These are phyloP conservation scores for Fomes fomentarius DNA, from an alignment of 1,284 basidiomycete species.

Conservation along the genomic window DNA sequence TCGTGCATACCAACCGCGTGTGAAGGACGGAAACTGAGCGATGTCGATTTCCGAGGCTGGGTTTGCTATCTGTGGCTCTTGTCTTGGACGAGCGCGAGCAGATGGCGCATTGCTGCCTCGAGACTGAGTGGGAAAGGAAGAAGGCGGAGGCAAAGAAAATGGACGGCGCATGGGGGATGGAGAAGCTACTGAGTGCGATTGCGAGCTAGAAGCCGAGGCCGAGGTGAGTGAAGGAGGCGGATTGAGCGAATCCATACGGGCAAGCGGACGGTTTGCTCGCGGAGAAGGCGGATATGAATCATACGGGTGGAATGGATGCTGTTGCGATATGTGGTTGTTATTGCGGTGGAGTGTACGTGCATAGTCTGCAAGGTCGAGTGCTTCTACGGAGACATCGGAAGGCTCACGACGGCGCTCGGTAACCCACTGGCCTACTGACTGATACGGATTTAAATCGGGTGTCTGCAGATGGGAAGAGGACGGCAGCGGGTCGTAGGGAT, in stretches of 20 bases:
- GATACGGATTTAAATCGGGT: slow-evolving; percentile 8
- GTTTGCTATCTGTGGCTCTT: slow-evolving; percentile 20
- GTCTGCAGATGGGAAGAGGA: slow-evolving; percentile 30
- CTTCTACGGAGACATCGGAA: slow-evolving; percentile 68
- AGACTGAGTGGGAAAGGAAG: slow-evolving; percentile 25
- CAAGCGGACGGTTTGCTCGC: slow-evolving; percentile 39
- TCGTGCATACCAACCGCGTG: slow-evolving; percentile 57
- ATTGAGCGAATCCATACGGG: slow-evolving; percentile 41
- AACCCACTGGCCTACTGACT: slow-evolving; percentile 25
- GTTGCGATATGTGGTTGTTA: slow-evolving; percentile 33
- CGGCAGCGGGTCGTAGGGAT: slow-evolving; percentile 57
- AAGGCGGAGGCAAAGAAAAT: slow-evolving; percentile 51
- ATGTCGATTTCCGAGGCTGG: slow-evolving; percentile 53
- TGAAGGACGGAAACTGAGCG: slow-evolving; percentile 63
- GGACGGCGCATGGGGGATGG: slow-evolving; percentile 39
- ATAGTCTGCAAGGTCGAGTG: slow-evolving; percentile 72
- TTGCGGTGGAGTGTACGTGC: slow-evolving; percentile 48
- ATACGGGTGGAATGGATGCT: slow-evolving; percentile 31
- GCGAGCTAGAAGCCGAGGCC: slow-evolving; percentile 44
- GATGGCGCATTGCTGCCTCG: slow-evolving; percentile 28
- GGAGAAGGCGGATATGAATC: slow-evolving; percentile 43
- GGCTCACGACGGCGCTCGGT: slow-evolving; percentile 43
- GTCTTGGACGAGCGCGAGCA: slow-evolving; percentile 14
- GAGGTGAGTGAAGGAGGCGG: slow-evolving; percentile 55
- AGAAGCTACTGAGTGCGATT: slow-evolving; percentile 36